These are phyloP conservation scores for Cylindrodendrum hubeiense DNA, from an alignment of 2,329 filamentous ascomycete genomes.

Conservation along the genomic window DNA sequence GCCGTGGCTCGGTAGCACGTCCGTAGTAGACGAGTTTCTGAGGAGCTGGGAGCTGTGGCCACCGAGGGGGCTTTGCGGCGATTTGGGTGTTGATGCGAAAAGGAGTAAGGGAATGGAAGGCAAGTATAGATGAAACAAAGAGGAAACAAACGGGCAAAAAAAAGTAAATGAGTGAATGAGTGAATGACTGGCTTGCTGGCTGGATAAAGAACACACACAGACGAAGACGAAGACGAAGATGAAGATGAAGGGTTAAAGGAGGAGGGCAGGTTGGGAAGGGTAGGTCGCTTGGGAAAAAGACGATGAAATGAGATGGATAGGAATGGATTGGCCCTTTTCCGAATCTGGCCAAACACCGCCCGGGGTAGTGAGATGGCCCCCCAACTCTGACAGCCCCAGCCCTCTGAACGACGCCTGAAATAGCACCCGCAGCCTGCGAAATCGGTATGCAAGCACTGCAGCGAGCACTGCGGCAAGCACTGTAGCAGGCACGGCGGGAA, in stretches of 20 bases:
- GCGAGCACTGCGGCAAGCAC: background rate
- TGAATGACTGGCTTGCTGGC: slow-evolving; percentile 10
- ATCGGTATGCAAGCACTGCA: background rate
- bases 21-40: background rate
- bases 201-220: background rate
- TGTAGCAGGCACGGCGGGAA: background rate
- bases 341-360: slow-evolving; percentile 4
- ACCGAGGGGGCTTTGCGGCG: slow-evolving; percentile 8
- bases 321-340: background rate
- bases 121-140: slow-evolving; percentile 8
- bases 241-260: background rate
- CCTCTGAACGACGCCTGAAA: background rate
- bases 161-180: background rate
- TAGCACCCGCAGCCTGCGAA: background rate
- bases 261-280: background rate
- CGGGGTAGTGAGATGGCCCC: slow-evolving; percentile 12
- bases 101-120: slow-evolving; percentile 4
- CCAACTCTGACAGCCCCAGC: background rate
- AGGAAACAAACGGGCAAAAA: background rate
- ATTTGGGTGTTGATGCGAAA: background rate
- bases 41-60: slow-evolving; percentile 1
- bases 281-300: background rate
- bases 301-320: slow-evolving; percentile 7
- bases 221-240: background rate
- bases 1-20: background rate